These are phyloP conservation scores for Exophiala bonariae DNA, from an alignment of 2,329 filamentous ascomycete genomes.

Conservation along the genomic window DNA sequence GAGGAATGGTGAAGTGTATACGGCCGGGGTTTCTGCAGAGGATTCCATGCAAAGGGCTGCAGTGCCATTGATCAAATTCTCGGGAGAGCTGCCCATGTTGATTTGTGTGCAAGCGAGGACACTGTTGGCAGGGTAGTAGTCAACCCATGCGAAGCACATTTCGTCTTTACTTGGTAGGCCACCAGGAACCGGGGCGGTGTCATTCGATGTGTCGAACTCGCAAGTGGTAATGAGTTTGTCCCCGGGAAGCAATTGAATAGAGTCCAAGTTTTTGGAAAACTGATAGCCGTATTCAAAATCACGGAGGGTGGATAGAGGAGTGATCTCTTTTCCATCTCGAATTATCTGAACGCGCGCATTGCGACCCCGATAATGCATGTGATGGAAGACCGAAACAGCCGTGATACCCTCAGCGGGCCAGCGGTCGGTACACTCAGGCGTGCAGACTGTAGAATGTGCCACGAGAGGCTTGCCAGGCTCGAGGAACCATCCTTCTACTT, in stretches of 20 bases:
- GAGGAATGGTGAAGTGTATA: slow-evolving; percentile 3
- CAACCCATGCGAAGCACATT: slow-evolving; percentile 18
- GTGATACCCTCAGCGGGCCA: slow-evolving; percentile 10
- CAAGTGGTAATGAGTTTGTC: slow-evolving; percentile 10
- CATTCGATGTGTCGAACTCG: slow-evolving; percentile 10
- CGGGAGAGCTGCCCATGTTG: slow-evolving; percentile 1
- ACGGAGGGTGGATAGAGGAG: slow-evolving; percentile 8
- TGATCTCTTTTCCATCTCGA: slow-evolving; percentile 11
- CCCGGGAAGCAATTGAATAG: slow-evolving; percentile 6
- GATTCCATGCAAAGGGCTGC: slow-evolving; percentile 1
- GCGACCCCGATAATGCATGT: slow-evolving; percentile 9
- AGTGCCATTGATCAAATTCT: slow-evolving; percentile 1
- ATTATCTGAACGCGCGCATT: slow-evolving; percentile 10
- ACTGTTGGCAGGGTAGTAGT: slow-evolving; percentile 15
- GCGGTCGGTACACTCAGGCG: slow-evolving; percentile 7
- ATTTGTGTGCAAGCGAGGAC: slow-evolving; percentile 36
- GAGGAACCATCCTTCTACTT: slow-evolving; percentile 8
- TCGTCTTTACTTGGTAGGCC: slow-evolving; percentile 9
- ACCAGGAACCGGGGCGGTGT: slow-evolving; percentile 9
- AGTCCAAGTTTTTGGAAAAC: slow-evolving; percentile 10
- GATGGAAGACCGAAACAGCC: slow-evolving; percentile 9
- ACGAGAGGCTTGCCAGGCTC: slow-evolving; percentile 7
- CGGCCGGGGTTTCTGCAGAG: neutral
- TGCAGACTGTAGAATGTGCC: slow-evolving; percentile 10
- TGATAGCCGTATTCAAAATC: slow-evolving; percentile 6